Conservation (phyloP, 257 asterid genomes). For the Solanum clarkiae region DNA sequence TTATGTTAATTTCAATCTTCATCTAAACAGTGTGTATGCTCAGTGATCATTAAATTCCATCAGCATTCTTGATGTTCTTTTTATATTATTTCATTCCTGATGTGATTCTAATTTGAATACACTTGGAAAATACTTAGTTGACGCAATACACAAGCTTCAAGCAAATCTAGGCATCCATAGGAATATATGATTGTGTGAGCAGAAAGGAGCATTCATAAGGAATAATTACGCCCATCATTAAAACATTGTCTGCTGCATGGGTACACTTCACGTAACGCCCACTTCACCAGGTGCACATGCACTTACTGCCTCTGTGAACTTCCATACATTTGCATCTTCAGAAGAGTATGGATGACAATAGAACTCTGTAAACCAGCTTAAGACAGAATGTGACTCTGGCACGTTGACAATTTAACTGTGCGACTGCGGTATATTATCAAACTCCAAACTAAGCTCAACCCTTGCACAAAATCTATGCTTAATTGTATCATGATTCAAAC, state of each 20-base stretch:
- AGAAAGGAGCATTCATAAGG: neutral
- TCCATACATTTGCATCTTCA: neutral
- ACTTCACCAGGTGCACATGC: neutral
- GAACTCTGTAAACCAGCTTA: neutral
- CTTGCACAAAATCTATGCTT: neutral
- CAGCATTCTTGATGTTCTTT: neutral
- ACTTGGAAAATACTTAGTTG: neutral
- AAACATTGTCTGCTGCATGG: neutral
- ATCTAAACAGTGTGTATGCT: neutral
- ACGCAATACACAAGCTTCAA: neutral
- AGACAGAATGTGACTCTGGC: neutral
- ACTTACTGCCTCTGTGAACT: neutral
- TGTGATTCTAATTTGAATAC: neutral
- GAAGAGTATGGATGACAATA: neutral
- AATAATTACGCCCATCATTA: neutral
- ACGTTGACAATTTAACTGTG: neutral
- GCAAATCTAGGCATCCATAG: neutral
- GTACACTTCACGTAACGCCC: neutral
- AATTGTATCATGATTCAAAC: neutral
- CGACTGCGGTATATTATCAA: neutral
- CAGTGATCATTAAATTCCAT: neutral
- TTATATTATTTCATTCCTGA: neutral
- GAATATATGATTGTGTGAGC: neutral
- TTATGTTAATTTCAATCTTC: neutral
- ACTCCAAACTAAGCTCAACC: neutral